These are phyloP conservation scores for Fusarium metavorans DNA, from an alignment of 2,329 filamentous ascomycete genomes.

Conservation along the genomic window DNA sequence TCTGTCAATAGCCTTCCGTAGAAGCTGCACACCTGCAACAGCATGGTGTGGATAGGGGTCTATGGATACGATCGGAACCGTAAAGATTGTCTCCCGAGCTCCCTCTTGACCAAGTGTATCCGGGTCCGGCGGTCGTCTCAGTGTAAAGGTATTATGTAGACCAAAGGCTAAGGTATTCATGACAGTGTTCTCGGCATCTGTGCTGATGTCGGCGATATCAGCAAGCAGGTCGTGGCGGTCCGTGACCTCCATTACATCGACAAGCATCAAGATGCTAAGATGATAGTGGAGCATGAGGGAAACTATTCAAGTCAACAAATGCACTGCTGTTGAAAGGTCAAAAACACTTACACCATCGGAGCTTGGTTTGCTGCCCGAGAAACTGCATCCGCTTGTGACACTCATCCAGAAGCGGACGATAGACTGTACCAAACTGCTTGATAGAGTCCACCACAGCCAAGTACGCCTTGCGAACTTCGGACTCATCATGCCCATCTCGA, in stretches of 20 bases:
- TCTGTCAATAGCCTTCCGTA: slow-evolving; percentile 47
- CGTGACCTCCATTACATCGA: slow-evolving; percentile 47
- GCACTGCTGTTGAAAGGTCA: fast-evolving
- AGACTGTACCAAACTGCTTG: slow-evolving; percentile 45
- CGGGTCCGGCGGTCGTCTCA: slow-evolving; percentile 13
- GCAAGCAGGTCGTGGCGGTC: slow-evolving; percentile 44
- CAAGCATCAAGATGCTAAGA: slow-evolving; percentile 48
- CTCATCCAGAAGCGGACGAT: slow-evolving; percentile 44
- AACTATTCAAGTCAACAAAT: slow-evolving; percentile 24
- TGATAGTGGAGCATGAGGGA: slow-evolving; percentile 51
- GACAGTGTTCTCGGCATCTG: slow-evolving; percentile 47
- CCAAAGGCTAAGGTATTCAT: slow-evolving; percentile 50
- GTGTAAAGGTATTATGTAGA: slow-evolving; percentile 43
- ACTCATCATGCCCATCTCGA: slow-evolving; percentile 48
- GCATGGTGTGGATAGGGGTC: slow-evolving; percentile 50
- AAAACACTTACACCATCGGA: slow-evolving; percentile 47
- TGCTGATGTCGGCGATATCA: slow-evolving; percentile 39
- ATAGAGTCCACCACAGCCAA: slow-evolving; percentile 42
- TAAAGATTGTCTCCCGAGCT: slow-evolving; percentile 14
- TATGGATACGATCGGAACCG: slow-evolving; percentile 47
- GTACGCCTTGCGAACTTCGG: slow-evolving; percentile 44
- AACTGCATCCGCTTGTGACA: slow-evolving; percentile 49
- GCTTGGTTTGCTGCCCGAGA: slow-evolving; percentile 46
- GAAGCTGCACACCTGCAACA: slow-evolving; percentile 46
- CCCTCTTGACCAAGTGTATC: neutral